Evolutionary conservation across 1,284 basidiomycete genomes (phyloP), one percentile per base, ranked within the genome.

Genomic region (Leucoagaricus sp.): DNA sequence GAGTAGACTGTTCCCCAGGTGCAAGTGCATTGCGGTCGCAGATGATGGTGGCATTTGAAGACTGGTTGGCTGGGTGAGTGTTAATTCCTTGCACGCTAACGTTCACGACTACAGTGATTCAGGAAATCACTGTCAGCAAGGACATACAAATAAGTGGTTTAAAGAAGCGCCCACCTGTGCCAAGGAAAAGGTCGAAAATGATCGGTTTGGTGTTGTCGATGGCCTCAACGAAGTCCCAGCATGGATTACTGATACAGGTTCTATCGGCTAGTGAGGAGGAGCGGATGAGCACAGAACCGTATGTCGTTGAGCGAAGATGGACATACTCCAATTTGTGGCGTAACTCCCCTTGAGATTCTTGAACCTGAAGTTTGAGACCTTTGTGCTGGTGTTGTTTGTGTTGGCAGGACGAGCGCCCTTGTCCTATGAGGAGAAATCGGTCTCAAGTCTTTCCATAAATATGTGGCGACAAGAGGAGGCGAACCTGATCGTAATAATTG

Each of bases 341-440:
- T 77, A 69, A 7, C 65, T 67, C 12, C 78, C 78, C 17, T 67
- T 68, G 63, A 79, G 77, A 64, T 80, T 78, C 47, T 67, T 70
- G 61, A 67, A 76, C 8, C 57, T 59, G 60, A 77, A 67, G 55
- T 73, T 73, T 19, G 68, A 70, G 31, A 76, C 64, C 29, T 63
- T 64, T 7, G 75, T 77, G 60, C 72, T 73, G 13, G 66, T 71
- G 15, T 72, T 67, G 57, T 69, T 70, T 13, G 69, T 64, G 58
- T 72, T 72, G 33, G 62, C 63, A 6, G 74, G 73, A 9, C 69
- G 64, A n/a, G 65, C 63, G 13, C 66, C 73, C 60, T 68, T 73
- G 59, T 72, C 71, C 66, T 71, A 52, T 41, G 23, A 15, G 2
- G 25, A 19, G 25, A 5, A 42, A 49, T 31, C 10, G 38, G 23